A percentile compares a stretch with the other conserved stretches of the same genome.
Conservation (phyloP, 352 stramenopile genomes). For the Phytophthora capsici region DNA sequence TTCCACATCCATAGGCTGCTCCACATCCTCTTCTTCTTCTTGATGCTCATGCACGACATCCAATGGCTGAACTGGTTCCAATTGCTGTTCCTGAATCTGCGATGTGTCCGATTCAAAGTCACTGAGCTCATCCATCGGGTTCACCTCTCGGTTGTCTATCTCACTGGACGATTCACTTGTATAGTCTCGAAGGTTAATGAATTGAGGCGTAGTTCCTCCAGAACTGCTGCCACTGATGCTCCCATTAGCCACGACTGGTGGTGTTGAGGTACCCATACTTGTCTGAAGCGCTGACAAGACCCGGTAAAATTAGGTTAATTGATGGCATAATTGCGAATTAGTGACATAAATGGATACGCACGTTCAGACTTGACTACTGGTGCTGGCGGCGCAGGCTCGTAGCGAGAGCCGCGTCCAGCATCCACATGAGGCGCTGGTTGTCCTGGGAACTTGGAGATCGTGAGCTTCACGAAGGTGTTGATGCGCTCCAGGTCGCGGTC, state of each 20-base stretch:
- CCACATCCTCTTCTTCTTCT: slow-evolving; percentile 1
- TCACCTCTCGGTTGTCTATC: slow-evolving; percentile 51
- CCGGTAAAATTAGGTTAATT: no score
- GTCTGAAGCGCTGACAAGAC: background rate
- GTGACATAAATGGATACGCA: slow-evolving; percentile 6
- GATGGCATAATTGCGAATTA: no score
- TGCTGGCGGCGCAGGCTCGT: slow-evolving; percentile 15
- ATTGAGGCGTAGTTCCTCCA: slow-evolving; percentile 14
- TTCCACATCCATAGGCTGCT: slow-evolving; percentile 30
- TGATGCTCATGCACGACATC: background rate
- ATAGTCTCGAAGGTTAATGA: slow-evolving; percentile 40
- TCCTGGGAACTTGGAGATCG: slow-evolving; percentile 28
- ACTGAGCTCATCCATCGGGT: slow-evolving; percentile 70
- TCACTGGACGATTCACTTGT: slow-evolving; percentile 63
- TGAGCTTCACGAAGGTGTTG: slow-evolving; percentile 27
- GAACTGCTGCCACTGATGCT: background rate
- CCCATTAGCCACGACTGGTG: background rate
- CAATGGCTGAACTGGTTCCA: background rate
- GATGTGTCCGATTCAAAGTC: slow-evolving; percentile 53
- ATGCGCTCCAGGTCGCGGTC: slow-evolving; percentile 38
- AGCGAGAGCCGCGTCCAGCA: slow-evolving; percentile 16
- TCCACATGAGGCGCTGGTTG: slow-evolving; percentile 1
- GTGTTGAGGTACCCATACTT: slow-evolving; percentile 4
- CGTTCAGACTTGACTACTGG: slow-evolving; percentile 26
- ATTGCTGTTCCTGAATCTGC: slow-evolving; percentile 3